phyloP scores from a whole-genome alignment of 2,329 filamentous ascomycete genomes.

The Fusarium longipes region DNA sequence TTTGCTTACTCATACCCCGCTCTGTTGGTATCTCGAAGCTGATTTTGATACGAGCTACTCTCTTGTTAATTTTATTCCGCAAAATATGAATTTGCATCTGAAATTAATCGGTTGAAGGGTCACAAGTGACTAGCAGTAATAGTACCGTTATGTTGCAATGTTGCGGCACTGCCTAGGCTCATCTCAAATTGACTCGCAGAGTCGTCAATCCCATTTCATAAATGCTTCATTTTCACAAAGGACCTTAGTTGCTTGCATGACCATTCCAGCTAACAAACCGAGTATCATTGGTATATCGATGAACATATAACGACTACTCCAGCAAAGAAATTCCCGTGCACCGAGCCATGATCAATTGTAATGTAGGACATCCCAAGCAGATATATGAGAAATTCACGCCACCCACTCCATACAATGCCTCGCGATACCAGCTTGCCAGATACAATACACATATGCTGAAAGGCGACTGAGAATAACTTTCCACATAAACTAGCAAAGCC shows the following conservation, averaged over 20 bases:
- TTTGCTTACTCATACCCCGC: constrained; percentile 21
- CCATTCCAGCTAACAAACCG: neutral
- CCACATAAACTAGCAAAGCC: neutral
- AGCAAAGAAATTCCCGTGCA: neutral
- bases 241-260: no score
- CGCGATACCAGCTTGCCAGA: constrained; percentile 29
- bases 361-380: constrained; percentile 11
- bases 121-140: no score
- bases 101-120: neutral
- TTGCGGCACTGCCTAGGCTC: neutral
- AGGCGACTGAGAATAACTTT: neutral
- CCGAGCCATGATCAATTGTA: neutral
- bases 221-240: neutral
- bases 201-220: neutral
- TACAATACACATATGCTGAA: constrained; percentile 9
- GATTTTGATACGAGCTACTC: constrained; percentile 3
- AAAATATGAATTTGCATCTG: neutral
- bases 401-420: constrained; percentile 35
- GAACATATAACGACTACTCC: neutral
- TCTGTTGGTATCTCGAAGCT: neutral
- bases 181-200: neutral
- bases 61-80: constrained; percentile 11
- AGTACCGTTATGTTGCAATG: neutral
- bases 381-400: constrained; percentile 21
- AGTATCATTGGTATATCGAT: constrained; percentile 15